Base-by-base conservation (phyloP, 441 rosid species). In the Manihot esculenta region DNA sequence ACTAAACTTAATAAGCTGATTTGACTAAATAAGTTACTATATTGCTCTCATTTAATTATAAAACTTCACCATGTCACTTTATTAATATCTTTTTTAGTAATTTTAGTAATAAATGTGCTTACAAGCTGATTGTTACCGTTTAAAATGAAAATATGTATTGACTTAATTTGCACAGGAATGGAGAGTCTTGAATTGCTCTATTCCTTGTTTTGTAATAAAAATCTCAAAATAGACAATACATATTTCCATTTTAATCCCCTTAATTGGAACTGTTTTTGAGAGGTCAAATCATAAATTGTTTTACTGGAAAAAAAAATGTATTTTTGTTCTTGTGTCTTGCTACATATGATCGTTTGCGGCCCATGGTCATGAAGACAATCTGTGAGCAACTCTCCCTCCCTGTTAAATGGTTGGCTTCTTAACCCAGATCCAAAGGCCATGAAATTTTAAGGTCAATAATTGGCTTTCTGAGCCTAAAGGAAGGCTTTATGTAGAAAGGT, bases 81-180 rank as follows among this genome's bases (percentile, higher is more conserved):
- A n/a, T n/a, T n/a, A n/a, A n/a, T n/a, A n/a, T n/a, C n/a, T n/a
- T n/a, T n/a, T n/a, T n/a, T n/a, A n/a, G n/a, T n/a, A n/a, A n/a
- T n/a, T n/a, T n/a, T n/a, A n/a, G n/a, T n/a, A n/a, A n/a, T n/a
- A n/a, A n/a, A n/a, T n/a, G n/a, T n/a, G n/a, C n/a, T n/a, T n/a
- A n/a, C n/a, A n/a, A n/a, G n/a, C n/a, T n/a, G n/a, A n/a, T n/a
- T n/a, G n/a, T n/a, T n/a, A n/a, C n/a, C n/a, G n/a, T n/a, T n/a
- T n/a, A n/a, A n/a, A n/a, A n/a, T n/a, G n/a, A n/a, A n/a, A n/a
- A n/a, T n/a, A n/a, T n/a, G n/a, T n/a, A n/a, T n/a, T n/a, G n/a
- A n/a, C n/a, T n/a, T n/a, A n/a, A n/a, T n/a, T 44, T 63, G 38
- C 67, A 63, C 23, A 21, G 21, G 23, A 62, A 62, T 24, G 10